Base-by-base conservation (phyloP, 495 filamentous ascomycete species). In the Neurospora sublineolata region DNA sequence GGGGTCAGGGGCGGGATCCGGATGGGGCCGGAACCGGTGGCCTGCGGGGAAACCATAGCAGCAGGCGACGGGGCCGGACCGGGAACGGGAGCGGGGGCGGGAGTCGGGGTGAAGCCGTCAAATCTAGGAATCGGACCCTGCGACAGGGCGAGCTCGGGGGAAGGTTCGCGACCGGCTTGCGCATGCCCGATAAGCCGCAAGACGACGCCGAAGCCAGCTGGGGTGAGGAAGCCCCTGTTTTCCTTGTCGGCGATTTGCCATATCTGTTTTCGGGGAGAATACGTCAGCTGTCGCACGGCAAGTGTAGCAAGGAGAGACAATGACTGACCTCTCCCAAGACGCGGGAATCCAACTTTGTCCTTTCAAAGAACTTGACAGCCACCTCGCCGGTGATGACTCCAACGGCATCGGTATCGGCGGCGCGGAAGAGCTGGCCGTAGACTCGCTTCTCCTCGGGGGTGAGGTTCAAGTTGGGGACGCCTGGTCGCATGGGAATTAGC, bases 201-300 rank as follows among this genome's bases (percentile, higher is more conserved):
- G 27, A 94, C 95, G 77, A 97, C 85, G 37, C 93, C 91, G 81
- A 99, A 99, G 75, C 94, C 96, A 67, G 92, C 86, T 4, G 92
- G 93, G 44, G 93, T 97, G 77, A 99, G 86, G 69, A 97, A 89
- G 72, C 96, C 95, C 72, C 94, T 88, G 82, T 98, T 99, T 82
- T 97, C 94, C 75, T 88, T 93, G 82, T 99, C 95, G 70, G 95
- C 96, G 78, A 99, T 94, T 82, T 97, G 94, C 95, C 95, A 99
- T 87, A 98, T 97, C 93, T 96, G 77, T 75, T 23, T 68, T 14
- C 37, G 44, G 12, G 6, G 1, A 37, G 20, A 0, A 23, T 20
- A 20, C 30, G 73, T 77, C 70, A 74, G 70, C 64, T 46, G 18
- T 71, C 44, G 8, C 38, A 10, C 42, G 12, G n/a, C 46, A 20